Conservation (phyloP, 305 asterid species). For the Fraxinus paxiana region DNA sequence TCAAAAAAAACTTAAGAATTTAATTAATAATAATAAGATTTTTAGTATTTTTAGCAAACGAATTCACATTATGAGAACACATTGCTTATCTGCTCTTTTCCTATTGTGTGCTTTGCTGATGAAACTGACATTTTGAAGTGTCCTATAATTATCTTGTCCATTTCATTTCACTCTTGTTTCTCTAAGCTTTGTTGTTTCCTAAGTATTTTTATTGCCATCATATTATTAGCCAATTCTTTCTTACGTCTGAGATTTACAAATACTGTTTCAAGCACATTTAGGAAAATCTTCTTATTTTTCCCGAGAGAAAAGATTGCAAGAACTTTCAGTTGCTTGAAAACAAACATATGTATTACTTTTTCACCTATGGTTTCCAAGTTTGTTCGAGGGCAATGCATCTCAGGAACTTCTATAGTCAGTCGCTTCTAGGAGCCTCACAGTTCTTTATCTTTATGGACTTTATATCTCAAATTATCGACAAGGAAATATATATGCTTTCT, state of each 20-base stretch:
- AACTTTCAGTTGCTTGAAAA: not conserved
- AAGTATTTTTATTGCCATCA: not conserved
- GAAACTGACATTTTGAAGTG: not conserved
- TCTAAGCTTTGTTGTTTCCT: not conserved
- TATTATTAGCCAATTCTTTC: not conserved
- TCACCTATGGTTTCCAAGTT: not conserved
- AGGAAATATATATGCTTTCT: not conserved
- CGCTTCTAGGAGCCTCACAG: not conserved
- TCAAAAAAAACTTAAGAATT: not conserved
- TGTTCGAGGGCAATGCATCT: not conserved
- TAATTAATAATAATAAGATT: not conserved
- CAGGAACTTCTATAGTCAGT: not conserved
- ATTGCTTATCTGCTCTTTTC: not conserved
- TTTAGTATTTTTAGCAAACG: not conserved
- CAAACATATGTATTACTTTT: not conserved
- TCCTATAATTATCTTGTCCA: not conserved
- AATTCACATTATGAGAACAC: not conserved
- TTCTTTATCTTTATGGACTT: not conserved
- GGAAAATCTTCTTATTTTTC: not conserved
- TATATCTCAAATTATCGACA: not conserved
- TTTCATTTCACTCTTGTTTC: not conserved
- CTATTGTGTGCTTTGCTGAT: not conserved
- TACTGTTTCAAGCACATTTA: not conserved
- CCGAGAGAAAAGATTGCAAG: not conserved
- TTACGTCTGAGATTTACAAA: not conserved